Percentiles rank a stretch among this genome's conserved stretches.
Conservation (phyloP, 1,284 basidiomycete species). For the Agaricales sp. region DNA sequence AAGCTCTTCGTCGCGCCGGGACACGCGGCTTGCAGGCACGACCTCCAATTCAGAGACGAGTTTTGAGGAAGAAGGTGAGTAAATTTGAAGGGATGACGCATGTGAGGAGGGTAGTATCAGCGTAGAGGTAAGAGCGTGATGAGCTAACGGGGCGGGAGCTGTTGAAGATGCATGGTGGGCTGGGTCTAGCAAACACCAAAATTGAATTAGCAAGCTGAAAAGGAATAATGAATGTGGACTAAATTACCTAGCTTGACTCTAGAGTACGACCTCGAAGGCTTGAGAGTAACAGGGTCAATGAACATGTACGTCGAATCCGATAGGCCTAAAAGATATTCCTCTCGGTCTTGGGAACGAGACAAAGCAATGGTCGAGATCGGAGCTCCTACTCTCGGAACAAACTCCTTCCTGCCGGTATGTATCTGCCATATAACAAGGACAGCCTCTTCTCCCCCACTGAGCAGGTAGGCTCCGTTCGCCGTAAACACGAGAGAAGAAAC, state of each 20-base stretch:
- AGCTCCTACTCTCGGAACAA: conserved; percentile 87
- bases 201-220: neutral
- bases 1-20: conserved; percentile 71
- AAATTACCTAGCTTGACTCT: conserved; percentile 68
- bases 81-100: conserved; percentile 89
- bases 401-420: conserved; percentile 79
- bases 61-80: conserved; percentile 64
- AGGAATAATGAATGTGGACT: neutral
- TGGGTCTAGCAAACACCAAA: neutral
- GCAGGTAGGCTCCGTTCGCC: conserved; percentile 82
- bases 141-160: conserved; percentile 50
- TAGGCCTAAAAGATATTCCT: conserved; percentile 82
- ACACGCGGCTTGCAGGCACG: conserved; percentile 87
- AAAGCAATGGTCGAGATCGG: conserved; percentile 71
- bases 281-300: conserved; percentile 65
- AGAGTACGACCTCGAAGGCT: conserved; percentile 66
- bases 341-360: conserved; percentile 43
- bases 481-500: conserved; percentile 89
- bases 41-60: conserved; percentile 87
- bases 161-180: conserved; percentile 23
- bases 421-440: conserved; percentile 96
- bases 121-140: conserved; percentile 64
- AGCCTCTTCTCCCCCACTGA: conserved; percentile 94
- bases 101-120: conserved; percentile 89
- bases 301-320: conserved; percentile 80